Evolutionary conservation across 1,284 basidiomycete species (phyloP).

Genomic region (Rhodotorula sp.): DNA sequence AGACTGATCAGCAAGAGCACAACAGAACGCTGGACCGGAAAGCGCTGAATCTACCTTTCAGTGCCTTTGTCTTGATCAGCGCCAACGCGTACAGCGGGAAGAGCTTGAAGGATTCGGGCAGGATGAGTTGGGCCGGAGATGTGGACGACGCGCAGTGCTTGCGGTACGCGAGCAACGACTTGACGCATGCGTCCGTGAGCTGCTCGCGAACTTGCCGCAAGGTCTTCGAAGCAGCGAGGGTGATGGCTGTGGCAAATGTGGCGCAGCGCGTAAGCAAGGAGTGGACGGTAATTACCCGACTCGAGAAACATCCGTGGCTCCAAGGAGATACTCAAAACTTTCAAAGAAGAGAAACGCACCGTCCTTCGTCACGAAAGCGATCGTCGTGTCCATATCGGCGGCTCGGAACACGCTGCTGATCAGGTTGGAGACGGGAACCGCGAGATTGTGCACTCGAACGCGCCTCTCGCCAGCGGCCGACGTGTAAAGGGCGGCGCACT

Average conservation of each 20-base stretch:
- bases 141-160: constrained; percentile 85
- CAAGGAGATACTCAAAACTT: not conserved
- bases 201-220: constrained; percentile 77
- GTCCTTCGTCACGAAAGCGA: constrained; percentile 74
- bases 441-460: constrained; percentile 83
- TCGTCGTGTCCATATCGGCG: constrained; percentile 85
- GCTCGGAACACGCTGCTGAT: constrained; percentile 89
- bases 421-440: constrained; percentile 73
- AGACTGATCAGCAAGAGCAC: not conserved
- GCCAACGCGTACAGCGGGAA: constrained; percentile 82
- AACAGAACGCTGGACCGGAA: too few relatives aligned
- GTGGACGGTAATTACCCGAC: too few relatives aligned
- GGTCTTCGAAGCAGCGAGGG: constrained; percentile 62
- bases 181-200: constrained; percentile 79
- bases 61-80: constrained; percentile 83
- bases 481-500: constrained; percentile 89
- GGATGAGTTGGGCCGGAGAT: constrained; percentile 80
- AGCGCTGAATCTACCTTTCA: constrained; percentile 66
- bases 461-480: constrained; percentile 73
- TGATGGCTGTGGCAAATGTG: constrained; percentile 61
- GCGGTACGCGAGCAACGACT: constrained; percentile 82
- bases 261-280: too few relatives aligned
- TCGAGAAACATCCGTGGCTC: constrained; percentile 4
- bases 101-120: constrained; percentile 90
- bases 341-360: constrained; percentile 56